Evolutionary conservation across 2,329 filamentous ascomycete species (phyloP).

Genomic region (Elsinoe necatrix): DNA sequence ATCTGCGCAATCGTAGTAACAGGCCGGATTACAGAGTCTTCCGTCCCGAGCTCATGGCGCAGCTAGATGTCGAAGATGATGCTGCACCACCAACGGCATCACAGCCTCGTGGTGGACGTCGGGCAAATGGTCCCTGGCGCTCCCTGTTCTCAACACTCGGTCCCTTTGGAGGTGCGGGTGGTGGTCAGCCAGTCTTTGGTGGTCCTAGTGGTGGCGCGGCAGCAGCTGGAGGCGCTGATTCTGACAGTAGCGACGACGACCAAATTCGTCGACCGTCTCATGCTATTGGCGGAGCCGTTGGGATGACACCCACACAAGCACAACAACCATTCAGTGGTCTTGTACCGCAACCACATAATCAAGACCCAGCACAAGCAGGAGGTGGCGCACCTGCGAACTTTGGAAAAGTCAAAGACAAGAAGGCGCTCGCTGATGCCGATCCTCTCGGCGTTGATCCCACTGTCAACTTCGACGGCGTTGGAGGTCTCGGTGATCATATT

Average conservation of each 20-base stretch:
- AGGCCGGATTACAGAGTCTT: conserved; percentile 81
- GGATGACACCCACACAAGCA: conserved; percentile 53
- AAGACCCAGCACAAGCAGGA: conserved; percentile 47
- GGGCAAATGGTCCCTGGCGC: conserved; percentile 58
- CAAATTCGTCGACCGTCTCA: conserved; percentile 54
- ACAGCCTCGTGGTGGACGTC: conserved; percentile 48
- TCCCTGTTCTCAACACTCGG: conserved; percentile 83
- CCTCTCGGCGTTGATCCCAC: conserved; percentile 86
- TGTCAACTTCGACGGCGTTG: conserved; percentile 90
- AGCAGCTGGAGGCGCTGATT: conserved; percentile 72
- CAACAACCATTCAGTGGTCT: conserved; percentile 37
- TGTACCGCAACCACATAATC: conserved; percentile 50
- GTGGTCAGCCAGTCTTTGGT: conserved; percentile 60
- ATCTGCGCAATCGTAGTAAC: conserved; percentile 53
- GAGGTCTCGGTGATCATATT: conserved; percentile 86
- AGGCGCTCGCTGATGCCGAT: conserved; percentile 85
- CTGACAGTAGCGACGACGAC: conserved; percentile 96
- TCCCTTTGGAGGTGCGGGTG: conserved; percentile 81
- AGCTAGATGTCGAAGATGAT: conserved; percentile 67
- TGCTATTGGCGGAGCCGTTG: conserved; percentile 52
- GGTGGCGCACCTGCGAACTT: conserved; percentile 64
- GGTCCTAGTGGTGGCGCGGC: conserved; percentile 62
- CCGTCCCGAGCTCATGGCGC: conserved; percentile 61
- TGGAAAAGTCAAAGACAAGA: conserved; percentile 87
- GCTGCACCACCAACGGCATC: conserved; percentile 49